Evolutionary conservation across 2,329 filamentous ascomycete species (phyloP).

Genomic region (Aspergillus sojae): DNA sequence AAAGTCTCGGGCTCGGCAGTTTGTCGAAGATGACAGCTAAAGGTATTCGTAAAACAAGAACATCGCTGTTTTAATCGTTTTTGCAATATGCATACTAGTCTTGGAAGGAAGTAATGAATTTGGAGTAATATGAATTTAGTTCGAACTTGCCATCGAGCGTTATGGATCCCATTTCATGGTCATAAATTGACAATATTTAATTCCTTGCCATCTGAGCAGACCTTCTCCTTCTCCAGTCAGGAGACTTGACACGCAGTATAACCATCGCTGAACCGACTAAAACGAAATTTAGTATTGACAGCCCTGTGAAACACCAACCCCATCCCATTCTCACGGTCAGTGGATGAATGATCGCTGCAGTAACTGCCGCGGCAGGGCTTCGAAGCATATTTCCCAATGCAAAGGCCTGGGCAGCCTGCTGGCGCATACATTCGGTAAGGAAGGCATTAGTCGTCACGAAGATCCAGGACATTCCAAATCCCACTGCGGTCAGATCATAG

Average conservation of each 20-base stretch:
- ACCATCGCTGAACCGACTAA: not conserved
- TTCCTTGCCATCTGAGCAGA: not conserved
- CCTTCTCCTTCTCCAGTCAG: not conserved
- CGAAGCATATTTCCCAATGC: conserved; percentile 46
- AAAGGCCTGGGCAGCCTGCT: conserved; percentile 45
- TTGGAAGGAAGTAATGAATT: not conserved
- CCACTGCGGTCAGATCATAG: conserved; percentile 38
- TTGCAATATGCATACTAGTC: not conserved
- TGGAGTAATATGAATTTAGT: not conserved
- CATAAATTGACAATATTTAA: not conserved
- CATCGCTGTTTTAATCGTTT: not conserved
- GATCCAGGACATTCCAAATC: conserved; percentile 46
- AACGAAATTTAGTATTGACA: conserved; percentile 17
- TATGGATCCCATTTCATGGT: not conserved
- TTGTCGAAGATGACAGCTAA: not conserved
- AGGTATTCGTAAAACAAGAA: not conserved
- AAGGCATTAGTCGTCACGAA: conserved; percentile 48
- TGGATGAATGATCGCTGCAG: conserved; percentile 39
- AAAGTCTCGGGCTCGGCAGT: conserved; percentile 13
- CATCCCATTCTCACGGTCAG: conserved; percentile 40
- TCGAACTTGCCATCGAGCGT: not conserved
- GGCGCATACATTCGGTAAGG: conserved; percentile 44
- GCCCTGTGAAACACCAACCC: conserved; percentile 46
- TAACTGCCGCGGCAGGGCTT: conserved; percentile 44
- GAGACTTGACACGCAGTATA: not conserved